A percentile compares a stretch with the other conserved stretches of the same genome.
These are phyloP conservation scores for Trichoderma sp. DNA, from an alignment of 2,329 filamentous ascomycete species.

Conservation along the genomic window DNA sequence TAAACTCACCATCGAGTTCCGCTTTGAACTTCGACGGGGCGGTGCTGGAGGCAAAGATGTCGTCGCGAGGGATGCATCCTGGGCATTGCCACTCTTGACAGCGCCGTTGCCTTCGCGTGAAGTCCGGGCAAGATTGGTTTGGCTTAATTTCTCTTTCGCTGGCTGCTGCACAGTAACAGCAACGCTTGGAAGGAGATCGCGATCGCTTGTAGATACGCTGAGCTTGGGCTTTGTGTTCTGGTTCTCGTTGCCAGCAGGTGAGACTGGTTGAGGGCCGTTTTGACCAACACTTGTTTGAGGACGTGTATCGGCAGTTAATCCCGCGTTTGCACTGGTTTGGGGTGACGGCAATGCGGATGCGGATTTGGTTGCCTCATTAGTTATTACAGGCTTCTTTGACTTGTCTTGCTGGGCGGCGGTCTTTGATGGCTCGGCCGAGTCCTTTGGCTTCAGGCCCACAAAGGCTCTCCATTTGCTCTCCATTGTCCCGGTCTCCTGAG, in stretches of 20 bases:
- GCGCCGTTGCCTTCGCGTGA: neutral
- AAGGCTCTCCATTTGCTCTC: constrained; percentile 31
- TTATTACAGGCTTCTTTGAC: neutral
- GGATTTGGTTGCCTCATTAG: neutral
- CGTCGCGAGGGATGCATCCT: neutral
- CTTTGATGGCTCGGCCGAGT: constrained; percentile 5
- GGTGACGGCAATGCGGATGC: neutral
- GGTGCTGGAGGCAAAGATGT: constrained; percentile 28
- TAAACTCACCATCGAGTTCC: constrained; percentile 24
- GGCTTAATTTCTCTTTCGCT: neutral
- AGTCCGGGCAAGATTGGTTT: neutral
- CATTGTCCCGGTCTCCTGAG: constrained; percentile 34
- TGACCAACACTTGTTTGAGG: neutral
- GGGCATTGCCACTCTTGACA: neutral
- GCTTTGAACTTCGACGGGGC: constrained; percentile 30
- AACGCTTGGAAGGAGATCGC: neutral
- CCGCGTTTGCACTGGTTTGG: neutral
- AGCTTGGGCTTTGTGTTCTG: neutral
- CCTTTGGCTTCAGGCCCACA: constrained; percentile 27
- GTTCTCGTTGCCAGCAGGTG: neutral
- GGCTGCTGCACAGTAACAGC: neutral
- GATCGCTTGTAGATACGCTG: neutral
- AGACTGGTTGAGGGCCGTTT: neutral
- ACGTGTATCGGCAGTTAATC: neutral
- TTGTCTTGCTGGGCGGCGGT: neutral